A percentile compares a stretch with the other conserved stretches of the same genome.
phyloP scores from a whole-genome alignment of 2,329 filamentous ascomycete species.

The Didymella arachidicola region DNA sequence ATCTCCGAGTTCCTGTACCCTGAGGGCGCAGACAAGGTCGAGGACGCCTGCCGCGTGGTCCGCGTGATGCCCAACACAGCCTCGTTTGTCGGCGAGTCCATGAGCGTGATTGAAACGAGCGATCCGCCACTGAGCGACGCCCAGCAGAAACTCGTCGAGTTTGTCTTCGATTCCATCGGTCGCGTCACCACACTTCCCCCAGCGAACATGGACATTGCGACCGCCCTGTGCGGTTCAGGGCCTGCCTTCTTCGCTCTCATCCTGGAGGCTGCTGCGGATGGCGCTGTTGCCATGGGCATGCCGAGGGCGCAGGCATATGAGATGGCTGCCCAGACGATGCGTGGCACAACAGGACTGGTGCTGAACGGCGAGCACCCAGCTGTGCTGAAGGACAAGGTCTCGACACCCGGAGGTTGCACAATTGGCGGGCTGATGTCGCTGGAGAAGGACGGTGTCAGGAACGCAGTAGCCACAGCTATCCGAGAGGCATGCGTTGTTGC shows the following conservation, averaged over 20 bases:
- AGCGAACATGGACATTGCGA: slow-evolving; percentile 74
- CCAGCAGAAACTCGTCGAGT: slow-evolving; percentile 68
- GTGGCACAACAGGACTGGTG: slow-evolving; percentile 73
- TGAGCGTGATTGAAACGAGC: slow-evolving; percentile 76
- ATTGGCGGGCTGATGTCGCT: slow-evolving; percentile 76
- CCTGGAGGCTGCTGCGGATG: slow-evolving; percentile 77
- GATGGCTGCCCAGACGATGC: slow-evolving; percentile 83
- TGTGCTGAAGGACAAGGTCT: slow-evolving; percentile 77
- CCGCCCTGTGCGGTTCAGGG: slow-evolving; percentile 76
- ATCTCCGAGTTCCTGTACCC: slow-evolving; percentile 70
- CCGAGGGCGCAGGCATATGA: slow-evolving; percentile 74
- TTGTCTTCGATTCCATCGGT: slow-evolving; percentile 80
- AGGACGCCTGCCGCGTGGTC: slow-evolving; percentile 69
- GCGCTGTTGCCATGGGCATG: slow-evolving; percentile 79
- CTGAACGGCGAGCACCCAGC: slow-evolving; percentile 77
- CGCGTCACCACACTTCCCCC: slow-evolving; percentile 73
- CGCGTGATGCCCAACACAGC: slow-evolving; percentile 88
- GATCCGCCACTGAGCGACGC: slow-evolving; percentile 64
- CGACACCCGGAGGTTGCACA: slow-evolving; percentile 78
- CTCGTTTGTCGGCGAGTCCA: slow-evolving; percentile 77
- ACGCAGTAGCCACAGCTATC: slow-evolving; percentile 71
- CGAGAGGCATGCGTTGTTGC: slow-evolving; percentile 75
- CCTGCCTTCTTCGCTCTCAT: slow-evolving; percentile 80
- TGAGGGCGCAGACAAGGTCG: slow-evolving; percentile 55
- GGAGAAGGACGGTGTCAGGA: slow-evolving; percentile 75